phyloP scores from a whole-genome alignment of 139 green algal genomes.

The Prasinococcaceae sp. region DNA sequence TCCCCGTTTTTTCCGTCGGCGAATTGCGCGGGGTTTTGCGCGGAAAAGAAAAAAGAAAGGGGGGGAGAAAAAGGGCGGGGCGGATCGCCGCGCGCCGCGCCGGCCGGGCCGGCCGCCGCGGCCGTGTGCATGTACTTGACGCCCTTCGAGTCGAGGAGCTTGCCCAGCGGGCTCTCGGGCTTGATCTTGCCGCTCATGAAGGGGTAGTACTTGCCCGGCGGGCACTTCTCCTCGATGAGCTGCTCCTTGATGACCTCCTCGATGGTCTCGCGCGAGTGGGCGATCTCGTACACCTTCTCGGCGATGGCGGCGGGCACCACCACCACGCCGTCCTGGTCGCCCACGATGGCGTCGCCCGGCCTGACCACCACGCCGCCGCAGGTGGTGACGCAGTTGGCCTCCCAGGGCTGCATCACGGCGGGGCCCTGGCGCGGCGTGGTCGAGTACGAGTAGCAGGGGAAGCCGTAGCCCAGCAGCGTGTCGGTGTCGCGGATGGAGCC shows the following conservation, averaged over 20 bases:
- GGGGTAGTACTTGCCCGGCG: constrained; percentile 14
- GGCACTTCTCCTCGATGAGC: constrained; percentile 4
- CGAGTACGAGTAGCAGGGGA: constrained; percentile 15
- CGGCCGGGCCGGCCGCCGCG: too few relatives aligned
- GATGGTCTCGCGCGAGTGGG: constrained; percentile 11
- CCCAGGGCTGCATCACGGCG: constrained; percentile 15
- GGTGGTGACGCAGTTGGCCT: constrained; percentile 10
- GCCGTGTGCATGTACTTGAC: too few relatives aligned
- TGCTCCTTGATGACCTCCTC: constrained; percentile 19
- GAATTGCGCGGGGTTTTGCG: too few relatives aligned
- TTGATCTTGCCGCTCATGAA: constrained; percentile 20
- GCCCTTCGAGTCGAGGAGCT: constrained; percentile 13
- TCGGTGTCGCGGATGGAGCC: constrained; percentile 15
- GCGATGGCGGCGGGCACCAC: constrained; percentile 10
- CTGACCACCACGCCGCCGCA: constrained; percentile 14
- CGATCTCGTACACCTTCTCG: constrained; percentile 23
- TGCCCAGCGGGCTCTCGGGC: constrained; percentile 5
- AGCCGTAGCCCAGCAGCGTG: constrained; percentile 11
- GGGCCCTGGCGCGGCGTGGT: constrained; percentile 16
- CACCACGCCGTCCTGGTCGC: constrained; percentile 15
- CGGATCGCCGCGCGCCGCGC: too few relatives aligned
- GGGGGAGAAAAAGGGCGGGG: too few relatives aligned
- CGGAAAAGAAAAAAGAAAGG: too few relatives aligned
- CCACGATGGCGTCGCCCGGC: constrained; percentile 15
- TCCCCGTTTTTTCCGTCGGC: too few relatives aligned